These are phyloP conservation scores for Mycena olivaceomarginata DNA, from an alignment of 768 basidiomycete species.

Conservation along the genomic window DNA sequence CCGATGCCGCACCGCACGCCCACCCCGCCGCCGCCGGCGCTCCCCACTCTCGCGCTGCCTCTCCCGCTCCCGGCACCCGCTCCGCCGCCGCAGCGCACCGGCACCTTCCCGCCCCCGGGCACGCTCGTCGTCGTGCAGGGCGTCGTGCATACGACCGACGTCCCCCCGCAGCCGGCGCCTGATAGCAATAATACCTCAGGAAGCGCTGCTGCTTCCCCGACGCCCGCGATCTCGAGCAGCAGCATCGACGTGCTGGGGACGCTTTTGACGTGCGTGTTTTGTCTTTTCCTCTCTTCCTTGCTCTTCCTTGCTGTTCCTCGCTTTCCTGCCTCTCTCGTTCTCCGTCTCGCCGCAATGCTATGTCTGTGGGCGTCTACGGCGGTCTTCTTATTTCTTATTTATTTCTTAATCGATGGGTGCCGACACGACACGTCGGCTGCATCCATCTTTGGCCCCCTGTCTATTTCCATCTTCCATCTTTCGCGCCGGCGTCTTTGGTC, in stretches of 20 bases:
- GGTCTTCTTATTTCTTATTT: too few species aligned
- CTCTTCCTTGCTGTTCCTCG: constrained; percentile 6
- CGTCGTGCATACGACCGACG: constrained; percentile 87
- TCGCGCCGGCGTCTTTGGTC: too few species aligned
- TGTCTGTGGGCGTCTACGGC: too few species aligned
- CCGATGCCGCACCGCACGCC: constrained; percentile 19
- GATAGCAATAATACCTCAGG: background rate
- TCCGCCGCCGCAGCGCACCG: background rate
- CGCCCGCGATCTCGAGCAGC: constrained; percentile 73
- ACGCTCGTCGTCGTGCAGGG: constrained; percentile 91
- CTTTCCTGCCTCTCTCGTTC: background rate
- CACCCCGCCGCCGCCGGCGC: background rate
- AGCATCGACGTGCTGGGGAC: constrained; percentile 91
- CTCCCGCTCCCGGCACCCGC: background rate
- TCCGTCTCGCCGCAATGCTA: too few species aligned
- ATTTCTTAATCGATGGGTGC: too few species aligned
- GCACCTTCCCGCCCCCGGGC: constrained; percentile 79
- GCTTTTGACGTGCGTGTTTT: constrained; percentile 77
- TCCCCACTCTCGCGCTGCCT: background rate
- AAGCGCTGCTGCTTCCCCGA: constrained; percentile 39
- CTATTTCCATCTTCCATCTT: too few species aligned
- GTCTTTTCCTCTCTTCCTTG: constrained; percentile 20
- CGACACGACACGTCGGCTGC: too few species aligned
- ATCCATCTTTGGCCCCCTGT: too few species aligned
- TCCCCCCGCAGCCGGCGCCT: constrained; percentile 55